Evolutionary conservation across 139 green algal genomes (phyloP), one percentile per base, ranked within the genome.

Genomic region (Monoraphidium neglectum): DNA sequence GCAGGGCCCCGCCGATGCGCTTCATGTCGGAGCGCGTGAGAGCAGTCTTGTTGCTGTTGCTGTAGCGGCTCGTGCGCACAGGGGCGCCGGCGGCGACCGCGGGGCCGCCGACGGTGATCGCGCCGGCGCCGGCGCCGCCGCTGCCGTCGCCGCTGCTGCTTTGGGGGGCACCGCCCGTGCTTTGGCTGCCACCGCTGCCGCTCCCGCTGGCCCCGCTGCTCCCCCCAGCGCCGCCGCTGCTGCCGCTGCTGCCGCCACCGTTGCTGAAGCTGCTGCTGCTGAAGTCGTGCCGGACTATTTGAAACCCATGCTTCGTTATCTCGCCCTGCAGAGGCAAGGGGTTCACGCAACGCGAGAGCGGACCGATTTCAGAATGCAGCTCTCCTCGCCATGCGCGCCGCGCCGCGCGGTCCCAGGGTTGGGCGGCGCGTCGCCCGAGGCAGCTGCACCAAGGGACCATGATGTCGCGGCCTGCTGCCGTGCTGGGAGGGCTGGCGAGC

Each of bases 1-100:
- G 56, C 23, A 79, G 49, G 13, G 49, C 63, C 26, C 15, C 35
- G 18, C 63, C 72, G 63, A 79, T 73, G 12, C 73, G 73, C 47
- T 32, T 35, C 51, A 47, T 67, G 63, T 79, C 73, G 51, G 35
- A 62, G 21, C 32, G 24, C 23, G 33, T 73, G 13, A 79, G 53
- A 2, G 15, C 49, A 3, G 73, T 79, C 30, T 32, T 35, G 38
- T 38, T 80, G 54, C 38, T 70, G 10, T 56, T 70, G 56, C 66
- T 80, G 53, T 68, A 69, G 43, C 6, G 24, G 56, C 26, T 63
- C 12, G 56, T 63, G 56, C n/a, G 24, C 12, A 32, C n/a, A 5
- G 15, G 15, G 49, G 16, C 49, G 49, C 49, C 49, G 49, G 16
- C 49, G 18, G 49, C 15, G 15, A 15, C 49, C 15, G 49, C 16